Evolutionary conservation across 169 alveolate species (phyloP).

Genomic region (Plasmodium billcollinsi): DNA sequence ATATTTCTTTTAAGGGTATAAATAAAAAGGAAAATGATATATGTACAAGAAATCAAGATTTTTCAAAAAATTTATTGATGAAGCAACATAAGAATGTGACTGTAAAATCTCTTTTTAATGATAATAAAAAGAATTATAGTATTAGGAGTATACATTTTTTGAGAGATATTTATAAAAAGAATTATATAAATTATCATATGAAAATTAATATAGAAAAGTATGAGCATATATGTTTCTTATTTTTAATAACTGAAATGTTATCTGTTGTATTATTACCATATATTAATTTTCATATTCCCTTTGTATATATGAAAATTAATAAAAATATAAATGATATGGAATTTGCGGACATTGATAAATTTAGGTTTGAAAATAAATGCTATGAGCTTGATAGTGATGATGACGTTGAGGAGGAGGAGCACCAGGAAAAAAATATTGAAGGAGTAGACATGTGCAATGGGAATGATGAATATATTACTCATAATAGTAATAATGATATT

Average conservation of each 20-base stretch:
- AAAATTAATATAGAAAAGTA: conserved; percentile 74
- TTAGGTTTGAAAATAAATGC: conserved; percentile 30
- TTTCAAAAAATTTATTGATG: not conserved
- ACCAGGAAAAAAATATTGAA: conserved; percentile 2
- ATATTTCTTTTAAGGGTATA: conserved; percentile 27
- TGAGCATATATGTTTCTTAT: conserved; percentile 65
- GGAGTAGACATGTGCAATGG: not conserved
- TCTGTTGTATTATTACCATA: conserved; percentile 44
- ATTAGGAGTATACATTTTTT: conserved; percentile 39
- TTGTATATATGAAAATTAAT: conserved; percentile 19
- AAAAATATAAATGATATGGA: conserved; percentile 13
- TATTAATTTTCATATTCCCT: conserved; percentile 30
- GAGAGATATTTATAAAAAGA: conserved; percentile 61
- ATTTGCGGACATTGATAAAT: conserved; percentile 17
- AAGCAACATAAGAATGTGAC: conserved; percentile 24
- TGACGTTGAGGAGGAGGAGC: not conserved
- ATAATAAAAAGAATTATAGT: conserved; percentile 56
- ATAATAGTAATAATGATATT: too few relatives aligned
- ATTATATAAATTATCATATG: conserved; percentile 30
- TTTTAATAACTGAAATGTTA: conserved; percentile 64
- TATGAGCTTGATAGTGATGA: not conserved
- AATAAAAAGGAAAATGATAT: conserved; percentile 6
- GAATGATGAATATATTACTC: too few relatives aligned
- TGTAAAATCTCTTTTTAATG: conserved; percentile 5
- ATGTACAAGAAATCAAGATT: conserved; percentile 12